Conservation (phyloP, 768 basidiomycete genomes). For the Sporobolomyces roseus region DNA sequence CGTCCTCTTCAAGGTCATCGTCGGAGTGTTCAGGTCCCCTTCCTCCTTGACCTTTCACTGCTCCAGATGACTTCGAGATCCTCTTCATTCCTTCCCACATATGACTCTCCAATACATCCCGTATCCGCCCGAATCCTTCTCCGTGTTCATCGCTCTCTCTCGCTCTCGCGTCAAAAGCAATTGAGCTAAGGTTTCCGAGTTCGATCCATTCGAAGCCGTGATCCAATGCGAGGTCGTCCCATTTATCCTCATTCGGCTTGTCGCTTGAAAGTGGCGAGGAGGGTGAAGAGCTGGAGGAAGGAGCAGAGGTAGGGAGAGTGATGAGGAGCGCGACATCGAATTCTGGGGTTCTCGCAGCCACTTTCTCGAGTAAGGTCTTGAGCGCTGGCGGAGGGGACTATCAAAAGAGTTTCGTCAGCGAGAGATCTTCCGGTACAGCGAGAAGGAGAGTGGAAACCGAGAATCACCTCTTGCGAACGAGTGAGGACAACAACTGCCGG, state of each 20-base stretch:
- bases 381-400: neutral
- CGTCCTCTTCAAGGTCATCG: too few species aligned
- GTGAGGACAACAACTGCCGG: constrained; percentile 20
- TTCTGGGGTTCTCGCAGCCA: constrained; percentile 4
- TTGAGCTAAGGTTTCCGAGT: neutral
- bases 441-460: neutral
- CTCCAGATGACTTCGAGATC: neutral
- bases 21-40: too few species aligned
- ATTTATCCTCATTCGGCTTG: neutral
- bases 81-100: constrained; percentile 6
- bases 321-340: constrained; percentile 25
- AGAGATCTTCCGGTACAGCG: neutral
- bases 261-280: neutral
- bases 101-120: constrained; percentile 16
- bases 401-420: neutral
- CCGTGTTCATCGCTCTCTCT: neutral
- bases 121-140: neutral
- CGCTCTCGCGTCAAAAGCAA: neutral
- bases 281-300: neutral
- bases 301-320: constrained; percentile 7
- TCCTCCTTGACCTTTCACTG: too few species aligned
- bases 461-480: neutral
- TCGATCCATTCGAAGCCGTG: constrained; percentile 30
- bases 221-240: constrained; percentile 23
- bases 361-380: neutral